Evolutionary conservation across 805 yeast genomes (phyloP).

Genomic region (Lipomyces spencermartinsiae): DNA sequence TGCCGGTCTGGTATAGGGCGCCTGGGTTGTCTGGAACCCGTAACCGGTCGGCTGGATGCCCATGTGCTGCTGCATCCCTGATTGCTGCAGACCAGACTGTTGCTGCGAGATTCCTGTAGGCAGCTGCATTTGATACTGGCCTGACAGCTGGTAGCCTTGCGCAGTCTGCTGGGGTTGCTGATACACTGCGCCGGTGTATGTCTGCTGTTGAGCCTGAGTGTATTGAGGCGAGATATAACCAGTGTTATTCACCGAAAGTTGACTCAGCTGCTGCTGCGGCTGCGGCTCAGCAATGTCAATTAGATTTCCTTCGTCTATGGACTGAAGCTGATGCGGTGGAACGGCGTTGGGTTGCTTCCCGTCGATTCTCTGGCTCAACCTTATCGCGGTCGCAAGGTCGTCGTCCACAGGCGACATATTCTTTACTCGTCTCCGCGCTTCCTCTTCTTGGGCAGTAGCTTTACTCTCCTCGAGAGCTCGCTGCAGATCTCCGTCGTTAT

Average conservation of each 20-base stretch:
- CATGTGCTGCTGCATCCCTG: slow-evolving; percentile 27
- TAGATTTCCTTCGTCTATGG: slow-evolving; percentile 51
- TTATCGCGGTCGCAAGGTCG: slow-evolving; percentile 71
- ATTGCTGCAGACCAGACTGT: neutral
- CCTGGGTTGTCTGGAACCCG: neutral
- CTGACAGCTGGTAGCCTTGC: slow-evolving; percentile 84
- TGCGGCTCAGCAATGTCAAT: slow-evolving; percentile 57
- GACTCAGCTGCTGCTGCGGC: slow-evolving; percentile 4
- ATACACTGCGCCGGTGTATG: slow-evolving; percentile 74
- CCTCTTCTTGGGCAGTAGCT: slow-evolving; percentile 81
- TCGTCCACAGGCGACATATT: slow-evolving; percentile 56
- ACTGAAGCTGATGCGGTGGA: slow-evolving; percentile 81
- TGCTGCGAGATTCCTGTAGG: neutral
- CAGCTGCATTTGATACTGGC: slow-evolving; percentile 72
- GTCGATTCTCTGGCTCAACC: slow-evolving; percentile 55
- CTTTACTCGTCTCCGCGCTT: slow-evolving; percentile 53
- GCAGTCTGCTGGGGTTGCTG: slow-evolving; percentile 92
- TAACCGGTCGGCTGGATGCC: slow-evolving; percentile 24
- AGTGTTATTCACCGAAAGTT: neutral
- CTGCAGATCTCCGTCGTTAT: slow-evolving; percentile 67
- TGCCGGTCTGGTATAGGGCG: slow-evolving; percentile 17
- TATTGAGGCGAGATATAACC: slow-evolving; percentile 1
- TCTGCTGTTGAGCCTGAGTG: neutral
- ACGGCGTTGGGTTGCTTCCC: slow-evolving; percentile 28
- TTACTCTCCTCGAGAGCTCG: slow-evolving; percentile 81